Evolutionary conservation across 192 early-diverging fungal genomes (phyloP).

Genomic region (Tieghemiomyces parasiticus): DNA sequence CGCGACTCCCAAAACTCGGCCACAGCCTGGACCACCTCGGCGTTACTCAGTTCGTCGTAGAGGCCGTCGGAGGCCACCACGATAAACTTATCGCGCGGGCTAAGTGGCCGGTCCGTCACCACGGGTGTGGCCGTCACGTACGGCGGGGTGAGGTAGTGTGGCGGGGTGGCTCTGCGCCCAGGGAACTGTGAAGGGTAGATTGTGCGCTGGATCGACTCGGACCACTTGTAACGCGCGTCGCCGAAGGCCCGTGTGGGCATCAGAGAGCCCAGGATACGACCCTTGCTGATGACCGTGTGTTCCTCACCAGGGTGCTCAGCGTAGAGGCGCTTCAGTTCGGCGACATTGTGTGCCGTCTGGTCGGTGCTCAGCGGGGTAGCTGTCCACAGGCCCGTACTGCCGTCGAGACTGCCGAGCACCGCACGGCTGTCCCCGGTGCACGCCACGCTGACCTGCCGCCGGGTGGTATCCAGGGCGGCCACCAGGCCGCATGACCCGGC

Average conservation of each 20-base stretch:
- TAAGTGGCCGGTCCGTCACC: slow-evolving; percentile 40
- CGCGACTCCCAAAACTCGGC: slow-evolving; percentile 27
- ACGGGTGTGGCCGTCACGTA: slow-evolving; percentile 67
- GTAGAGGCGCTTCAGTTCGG: slow-evolving; percentile 35
- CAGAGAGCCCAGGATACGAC: slow-evolving; percentile 43
- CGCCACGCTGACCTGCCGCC: slow-evolving; percentile 20
- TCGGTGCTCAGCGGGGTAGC: slow-evolving; percentile 43
- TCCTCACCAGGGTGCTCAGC: slow-evolving; percentile 63
- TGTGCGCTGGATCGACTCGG: slow-evolving; percentile 36
- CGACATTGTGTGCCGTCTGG: slow-evolving; percentile 37
- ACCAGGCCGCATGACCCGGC: slow-evolving; percentile 24
- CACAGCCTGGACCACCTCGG: slow-evolving; percentile 30
- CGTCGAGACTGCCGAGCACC: slow-evolving; percentile 23
- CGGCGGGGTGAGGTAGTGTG: slow-evolving; percentile 41
- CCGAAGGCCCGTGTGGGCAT: slow-evolving; percentile 48
- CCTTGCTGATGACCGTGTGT: slow-evolving; percentile 29
- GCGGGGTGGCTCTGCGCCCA: slow-evolving; percentile 27
- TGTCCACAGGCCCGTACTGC: slow-evolving; percentile 23
- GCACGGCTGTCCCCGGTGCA: slow-evolving; percentile 25
- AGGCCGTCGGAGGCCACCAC: slow-evolving; percentile 74
- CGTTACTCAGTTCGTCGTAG: slow-evolving; percentile 58
- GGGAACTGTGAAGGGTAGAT: slow-evolving; percentile 31
- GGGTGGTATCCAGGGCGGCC: slow-evolving; percentile 17
- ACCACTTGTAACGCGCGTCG: slow-evolving; percentile 55
- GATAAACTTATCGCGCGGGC: slow-evolving; percentile 45